Evolutionary conservation across 1,284 basidiomycete species (phyloP), one percentile per base, ranked within the genome.

Genomic region (Rhizoctonia solani): DNA sequence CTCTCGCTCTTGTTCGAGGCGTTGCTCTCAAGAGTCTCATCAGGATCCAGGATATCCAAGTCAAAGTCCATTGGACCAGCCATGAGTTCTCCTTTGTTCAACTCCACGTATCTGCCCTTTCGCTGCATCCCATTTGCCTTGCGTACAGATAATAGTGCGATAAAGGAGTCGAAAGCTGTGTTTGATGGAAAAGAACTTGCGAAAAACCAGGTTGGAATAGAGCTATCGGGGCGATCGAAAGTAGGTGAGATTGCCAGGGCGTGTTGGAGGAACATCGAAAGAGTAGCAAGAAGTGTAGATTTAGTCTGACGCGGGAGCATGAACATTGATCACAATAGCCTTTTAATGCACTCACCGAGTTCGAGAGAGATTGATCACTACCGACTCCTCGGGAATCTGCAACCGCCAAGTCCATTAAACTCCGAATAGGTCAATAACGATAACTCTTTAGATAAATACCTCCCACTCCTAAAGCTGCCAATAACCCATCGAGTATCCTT

Each of bases 131-230:
- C 29, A 14, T 34, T 16, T 25, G 50, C 14, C 19, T 54, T 37
- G 9, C 50, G 61, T 14, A 50, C 11, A 19, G 39, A 30, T 47
- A 72, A 44, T 19, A 63, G 63, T 11, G 50, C 47, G 34, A 72
- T 23, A 55, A 73, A 75, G 8, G 61, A 63, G 14, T 70, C 39
- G 61, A 72, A 75, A 8, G 71, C 69, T 6, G 71, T 63, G 11
- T 30, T 50, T 1, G 73, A 70, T 3, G 69, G 30, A 68, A 75
- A 75, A 1, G 74, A 72, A 16, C 54, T 32, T 14, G 69, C 65
- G 59, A 75, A 72, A 59, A 72, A 73, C 74, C 74, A 75, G 19
- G 70, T 69, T 42, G 56, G 65, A 37, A 66, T 58, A 27, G 67
- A 23, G 21, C 34, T 37, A 8, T 14, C 25, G 4, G 29, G 8